Percentiles rank a stretch among this genome's conserved stretches.
These are phyloP conservation scores for Vigna nakashimae DNA, from an alignment of 306 rosid genomes.

Conservation along the genomic window DNA sequence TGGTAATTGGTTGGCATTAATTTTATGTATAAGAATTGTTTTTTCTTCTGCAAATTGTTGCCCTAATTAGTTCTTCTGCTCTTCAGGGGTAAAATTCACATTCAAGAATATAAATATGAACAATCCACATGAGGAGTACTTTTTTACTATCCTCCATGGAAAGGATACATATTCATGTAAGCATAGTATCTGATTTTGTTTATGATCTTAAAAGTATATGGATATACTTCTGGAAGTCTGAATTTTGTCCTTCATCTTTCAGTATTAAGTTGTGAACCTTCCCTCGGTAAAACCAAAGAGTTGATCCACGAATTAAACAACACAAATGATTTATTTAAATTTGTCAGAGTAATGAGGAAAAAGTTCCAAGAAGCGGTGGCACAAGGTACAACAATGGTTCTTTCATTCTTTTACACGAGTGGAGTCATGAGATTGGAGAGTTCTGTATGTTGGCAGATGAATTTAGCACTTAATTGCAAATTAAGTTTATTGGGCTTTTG, in stretches of 20 bases:
- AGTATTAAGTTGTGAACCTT: slow-evolving; percentile 85
- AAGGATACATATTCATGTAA: slow-evolving; percentile 74
- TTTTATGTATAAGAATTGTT: slow-evolving; percentile 29
- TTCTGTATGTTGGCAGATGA: slow-evolving; percentile 19
- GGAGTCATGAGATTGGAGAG: slow-evolving; percentile 35
- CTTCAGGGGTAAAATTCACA: slow-evolving; percentile 76
- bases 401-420: slow-evolving; percentile 33
- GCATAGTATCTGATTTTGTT: slow-evolving; percentile 44
- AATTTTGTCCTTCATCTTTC: slow-evolving; percentile 26
- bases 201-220: slow-evolving; percentile 19
- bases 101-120: slow-evolving; percentile 67
- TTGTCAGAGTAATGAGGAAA: slow-evolving; percentile 83
- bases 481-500: slow-evolving; percentile 6
- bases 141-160: slow-evolving; percentile 71
- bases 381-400: slow-evolving; percentile 58
- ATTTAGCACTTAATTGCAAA: background rate
- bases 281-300: slow-evolving; percentile 60
- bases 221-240: slow-evolving; percentile 28
- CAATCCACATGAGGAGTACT: slow-evolving; percentile 67
- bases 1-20: slow-evolving; percentile 59
- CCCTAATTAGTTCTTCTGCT: slow-evolving; percentile 38
- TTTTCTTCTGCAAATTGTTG: slow-evolving; percentile 30
- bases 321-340: slow-evolving; percentile 81
- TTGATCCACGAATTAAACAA: slow-evolving; percentile 74
- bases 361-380: slow-evolving; percentile 71